Evolutionary conservation across 208 protist genomes (phyloP).

Genomic region (Wallacemonas sp.): DNA sequence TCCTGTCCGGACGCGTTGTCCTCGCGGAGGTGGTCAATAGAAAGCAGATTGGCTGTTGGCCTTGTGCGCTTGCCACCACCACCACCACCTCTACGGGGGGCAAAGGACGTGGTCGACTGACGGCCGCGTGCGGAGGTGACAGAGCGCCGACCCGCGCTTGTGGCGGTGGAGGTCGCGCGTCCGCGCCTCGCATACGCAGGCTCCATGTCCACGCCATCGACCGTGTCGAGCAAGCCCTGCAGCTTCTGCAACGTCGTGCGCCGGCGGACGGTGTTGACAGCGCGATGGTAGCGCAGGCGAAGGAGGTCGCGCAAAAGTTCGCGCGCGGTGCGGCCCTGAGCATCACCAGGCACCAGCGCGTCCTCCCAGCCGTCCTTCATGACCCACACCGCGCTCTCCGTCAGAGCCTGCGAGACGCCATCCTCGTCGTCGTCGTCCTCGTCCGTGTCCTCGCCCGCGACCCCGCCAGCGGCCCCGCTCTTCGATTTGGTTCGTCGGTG

Average conservation of each 20-base stretch:
- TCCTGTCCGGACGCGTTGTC: background rate
- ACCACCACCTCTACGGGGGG: background rate
- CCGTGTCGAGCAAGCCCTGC: constrained; percentile 4
- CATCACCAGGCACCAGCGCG: background rate
- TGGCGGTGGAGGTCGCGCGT: background rate
- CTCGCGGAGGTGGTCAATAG: constrained; percentile 1
- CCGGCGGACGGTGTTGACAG: constrained; percentile 8
- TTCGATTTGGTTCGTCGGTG: background rate
- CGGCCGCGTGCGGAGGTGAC: background rate
- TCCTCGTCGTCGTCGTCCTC: constrained; percentile 10
- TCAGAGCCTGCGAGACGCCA: background rate
- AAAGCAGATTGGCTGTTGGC: constrained; percentile 6
- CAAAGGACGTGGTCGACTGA: background rate
- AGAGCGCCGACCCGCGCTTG: background rate
- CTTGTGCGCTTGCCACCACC: background rate
- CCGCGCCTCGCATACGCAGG: background rate
- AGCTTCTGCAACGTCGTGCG: constrained; percentile 13
- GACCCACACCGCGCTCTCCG: constrained; percentile 10
- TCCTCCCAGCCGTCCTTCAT: constrained; percentile 15
- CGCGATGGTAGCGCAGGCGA: constrained; percentile 3
- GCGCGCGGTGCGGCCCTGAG: background rate
- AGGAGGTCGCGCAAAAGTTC: constrained; percentile 10
- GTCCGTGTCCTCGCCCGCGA: background rate
- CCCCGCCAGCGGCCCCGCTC: background rate
- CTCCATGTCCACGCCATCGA: background rate